Evolutionary conservation across 2,329 filamentous ascomycete species (phyloP).

Genomic region (Bimuria novae-zelandiae): DNA sequence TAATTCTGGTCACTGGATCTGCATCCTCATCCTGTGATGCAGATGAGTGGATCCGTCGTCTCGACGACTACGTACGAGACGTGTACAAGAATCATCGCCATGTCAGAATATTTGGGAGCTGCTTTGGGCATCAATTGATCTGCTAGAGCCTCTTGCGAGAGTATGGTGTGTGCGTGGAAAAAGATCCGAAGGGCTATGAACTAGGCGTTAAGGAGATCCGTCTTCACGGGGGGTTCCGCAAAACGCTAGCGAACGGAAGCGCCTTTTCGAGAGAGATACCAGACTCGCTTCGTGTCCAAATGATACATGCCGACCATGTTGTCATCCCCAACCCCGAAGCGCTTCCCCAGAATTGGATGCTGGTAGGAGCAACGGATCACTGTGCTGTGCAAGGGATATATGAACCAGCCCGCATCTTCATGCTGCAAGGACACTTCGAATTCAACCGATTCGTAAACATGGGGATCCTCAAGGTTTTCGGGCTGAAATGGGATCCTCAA

Average conservation of each 20-base stretch:
- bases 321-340: constrained; percentile 18
- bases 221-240: constrained; percentile 22
- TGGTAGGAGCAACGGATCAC: constrained; percentile 32
- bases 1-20: constrained; percentile 49
- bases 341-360: constrained; percentile 27
- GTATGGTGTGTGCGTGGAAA: constrained; percentile 32
- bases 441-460: constrained; percentile 50
- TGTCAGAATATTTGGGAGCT: constrained; percentile 51
- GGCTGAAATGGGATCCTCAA: constrained; percentile 27
- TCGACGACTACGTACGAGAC: constrained; percentile 36
- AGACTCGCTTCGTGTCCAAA: constrained; percentile 39
- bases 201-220: constrained; percentile 30
- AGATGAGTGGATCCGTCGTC: constrained; percentile 28
- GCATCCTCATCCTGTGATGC: constrained; percentile 38
- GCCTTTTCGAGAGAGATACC: not conserved
- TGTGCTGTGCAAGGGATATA: constrained; percentile 50
- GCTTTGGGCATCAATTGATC: constrained; percentile 52
- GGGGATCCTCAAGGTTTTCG: constrained; percentile 46
- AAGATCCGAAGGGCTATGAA: constrained; percentile 33
- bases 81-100: constrained; percentile 35
- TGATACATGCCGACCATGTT: constrained; percentile 46
- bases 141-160: constrained; percentile 45
- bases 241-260: not conserved
- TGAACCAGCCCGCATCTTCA: constrained; percentile 46
- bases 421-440: constrained; percentile 52